Percentiles rank a stretch among this genome's conserved stretches.
These are phyloP conservation scores for Fistulinella cinereoalba DNA, from an alignment of 1,284 basidiomycete species.

Conservation along the genomic window DNA sequence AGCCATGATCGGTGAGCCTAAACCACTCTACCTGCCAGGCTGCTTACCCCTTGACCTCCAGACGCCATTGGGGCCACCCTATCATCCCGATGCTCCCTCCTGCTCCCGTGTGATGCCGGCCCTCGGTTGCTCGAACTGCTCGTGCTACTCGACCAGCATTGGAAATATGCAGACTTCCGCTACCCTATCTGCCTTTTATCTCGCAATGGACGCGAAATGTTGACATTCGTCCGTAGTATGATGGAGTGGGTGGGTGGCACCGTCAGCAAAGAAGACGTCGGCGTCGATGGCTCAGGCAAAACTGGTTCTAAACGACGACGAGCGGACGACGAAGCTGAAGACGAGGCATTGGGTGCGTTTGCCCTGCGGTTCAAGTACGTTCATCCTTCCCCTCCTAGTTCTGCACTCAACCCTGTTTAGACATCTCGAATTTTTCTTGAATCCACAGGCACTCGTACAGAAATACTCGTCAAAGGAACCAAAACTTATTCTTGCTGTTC, in stretches of 20 bases:
- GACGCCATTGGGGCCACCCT: constrained; percentile 79
- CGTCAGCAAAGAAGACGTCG: constrained; percentile 85
- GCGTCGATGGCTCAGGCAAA: constrained; percentile 62
- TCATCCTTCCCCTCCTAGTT: neutral
- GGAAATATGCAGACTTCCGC: constrained; percentile 82
- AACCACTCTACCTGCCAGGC: neutral
- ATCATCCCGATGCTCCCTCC: constrained; percentile 72
- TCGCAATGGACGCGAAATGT: constrained; percentile 88
- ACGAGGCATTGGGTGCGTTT: constrained; percentile 74
- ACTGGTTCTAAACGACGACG: constrained; percentile 58
- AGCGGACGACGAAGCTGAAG: constrained; percentile 63
- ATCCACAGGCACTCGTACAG: constrained; percentile 75
- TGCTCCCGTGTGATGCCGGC: constrained; percentile 92
- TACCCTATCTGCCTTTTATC: constrained; percentile 92
- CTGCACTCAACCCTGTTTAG: constrained; percentile 40
- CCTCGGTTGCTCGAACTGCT: constrained; percentile 92
- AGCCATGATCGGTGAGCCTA: constrained; percentile 73
- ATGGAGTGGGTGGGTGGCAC: constrained; percentile 99
- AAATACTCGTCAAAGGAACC: constrained; percentile 84
- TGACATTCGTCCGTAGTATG: constrained; percentile 93
- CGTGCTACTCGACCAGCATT: constrained; percentile 95
- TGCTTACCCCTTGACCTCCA: constrained; percentile 9
- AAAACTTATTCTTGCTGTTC: constrained; percentile 92
- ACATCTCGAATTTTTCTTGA: constrained; percentile 87
- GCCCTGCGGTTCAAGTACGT: constrained; percentile 71